A percentile compares a stretch with the other conserved stretches of the same genome.
Evolutionary conservation across 202 grass and related monocot genomes (phyloP).

Genomic region (Zizania palustris): DNA sequence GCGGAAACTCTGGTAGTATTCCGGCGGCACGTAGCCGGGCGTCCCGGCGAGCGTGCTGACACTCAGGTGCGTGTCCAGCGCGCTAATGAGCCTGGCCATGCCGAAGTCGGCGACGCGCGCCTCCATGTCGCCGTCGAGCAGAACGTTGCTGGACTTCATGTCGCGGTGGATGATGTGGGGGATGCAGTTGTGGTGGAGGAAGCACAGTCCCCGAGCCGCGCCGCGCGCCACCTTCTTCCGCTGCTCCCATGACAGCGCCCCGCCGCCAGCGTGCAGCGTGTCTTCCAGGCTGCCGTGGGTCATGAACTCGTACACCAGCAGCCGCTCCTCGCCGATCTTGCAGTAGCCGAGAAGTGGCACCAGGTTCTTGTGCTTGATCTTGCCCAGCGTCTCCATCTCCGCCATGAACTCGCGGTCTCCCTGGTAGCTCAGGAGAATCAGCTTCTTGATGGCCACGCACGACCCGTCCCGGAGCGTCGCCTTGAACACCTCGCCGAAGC

Average conservation of each 20-base stretch:
- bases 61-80: conserved; percentile 88
- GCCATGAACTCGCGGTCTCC: conserved; percentile 95
- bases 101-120: conserved; percentile 80
- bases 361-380: conserved; percentile 87
- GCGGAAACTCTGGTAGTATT: conserved; percentile 98
- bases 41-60: conserved; percentile 90
- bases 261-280: conserved; percentile 51
- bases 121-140: conserved; percentile 72
- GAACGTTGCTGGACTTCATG: conserved; percentile 97
- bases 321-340: conserved; percentile 91
- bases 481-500: conserved; percentile 94
- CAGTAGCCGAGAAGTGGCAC: conserved; percentile 83
- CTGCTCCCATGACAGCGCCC: conserved; percentile 38
- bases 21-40: conserved; percentile 83
- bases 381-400: conserved; percentile 94
- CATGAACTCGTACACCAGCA: conserved; percentile 94
- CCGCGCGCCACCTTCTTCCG: conserved; percentile 64
- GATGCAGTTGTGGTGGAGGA: conserved; percentile 96
- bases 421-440: conserved; percentile 83
- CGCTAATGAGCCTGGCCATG: conserved; percentile 80
- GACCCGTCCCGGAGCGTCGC: conserved; percentile 83
- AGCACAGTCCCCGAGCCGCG: conserved; percentile 71
- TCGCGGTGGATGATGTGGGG: conserved; percentile 97
- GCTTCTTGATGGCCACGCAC: conserved; percentile 87
- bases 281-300: conserved; percentile 75